Evolutionary conservation across 306 rosid species (phyloP).

Genomic region (Cucumis melo): DNA sequence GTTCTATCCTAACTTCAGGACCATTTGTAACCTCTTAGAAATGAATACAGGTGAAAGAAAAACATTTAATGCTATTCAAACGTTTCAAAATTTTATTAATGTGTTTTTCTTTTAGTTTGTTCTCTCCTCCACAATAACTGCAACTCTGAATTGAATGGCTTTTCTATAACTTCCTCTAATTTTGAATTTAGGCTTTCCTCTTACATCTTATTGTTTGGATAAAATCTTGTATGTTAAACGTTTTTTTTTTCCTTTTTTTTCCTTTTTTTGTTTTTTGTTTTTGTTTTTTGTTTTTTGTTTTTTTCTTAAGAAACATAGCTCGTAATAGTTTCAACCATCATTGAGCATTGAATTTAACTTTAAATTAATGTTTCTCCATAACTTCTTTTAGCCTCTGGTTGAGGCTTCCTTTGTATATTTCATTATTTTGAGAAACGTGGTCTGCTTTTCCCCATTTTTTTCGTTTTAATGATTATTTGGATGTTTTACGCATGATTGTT

Average conservation of each 20-base stretch:
- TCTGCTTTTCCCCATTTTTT: not conserved
- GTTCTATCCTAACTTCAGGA: not conserved
- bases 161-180: not conserved
- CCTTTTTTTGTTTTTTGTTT: not conserved
- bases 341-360: conserved; percentile 9
- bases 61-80: not conserved
- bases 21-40: not conserved
- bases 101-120: not conserved
- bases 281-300: not conserved
- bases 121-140: not conserved
- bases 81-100: not conserved
- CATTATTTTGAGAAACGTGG: not conserved
- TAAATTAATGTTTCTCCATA: not conserved
- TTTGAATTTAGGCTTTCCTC: not conserved
- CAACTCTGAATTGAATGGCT: not conserved
- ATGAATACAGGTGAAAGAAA: not conserved
- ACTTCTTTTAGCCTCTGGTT: not conserved
- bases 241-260: not conserved
- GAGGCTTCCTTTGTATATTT: not conserved
- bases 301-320: not conserved
- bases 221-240: not conserved
- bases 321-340: not conserved
- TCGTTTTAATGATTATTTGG: not conserved
- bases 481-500: not conserved
- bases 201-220: not conserved